Percentiles rank a stretch among this genome's conserved stretches.
Conservation (phyloP, 768 basidiomycete genomes). For the Lactifluus echinatus region DNA sequence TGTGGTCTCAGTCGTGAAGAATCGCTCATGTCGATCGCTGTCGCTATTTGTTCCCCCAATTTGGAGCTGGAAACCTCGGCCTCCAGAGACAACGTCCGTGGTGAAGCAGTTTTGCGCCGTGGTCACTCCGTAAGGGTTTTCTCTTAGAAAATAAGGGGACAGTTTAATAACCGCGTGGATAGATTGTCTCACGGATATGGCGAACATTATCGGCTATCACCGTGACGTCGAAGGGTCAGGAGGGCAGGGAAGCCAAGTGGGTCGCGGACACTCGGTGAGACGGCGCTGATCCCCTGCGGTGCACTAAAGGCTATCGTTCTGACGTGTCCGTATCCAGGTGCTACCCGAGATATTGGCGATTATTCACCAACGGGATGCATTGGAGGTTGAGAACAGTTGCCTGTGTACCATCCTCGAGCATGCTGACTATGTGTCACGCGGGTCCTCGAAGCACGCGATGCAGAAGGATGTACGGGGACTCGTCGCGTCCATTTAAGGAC, state of each 20-base stretch:
- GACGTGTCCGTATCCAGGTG: neutral
- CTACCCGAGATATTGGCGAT: conserved; percentile 3
- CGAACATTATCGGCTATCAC: neutral
- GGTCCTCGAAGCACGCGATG: neutral
- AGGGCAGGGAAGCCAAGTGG: neutral
- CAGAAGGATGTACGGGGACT: neutral
- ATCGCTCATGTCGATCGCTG: conserved; percentile 8
- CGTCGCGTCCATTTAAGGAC: neutral
- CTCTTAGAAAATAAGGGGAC: neutral
- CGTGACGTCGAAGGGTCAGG: neutral
- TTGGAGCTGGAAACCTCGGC: neutral
- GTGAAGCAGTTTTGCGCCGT: neutral
- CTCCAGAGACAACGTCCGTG: neutral
- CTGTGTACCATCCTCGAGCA: neutral
- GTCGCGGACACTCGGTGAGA: conserved; percentile 1
- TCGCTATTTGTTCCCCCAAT: neutral
- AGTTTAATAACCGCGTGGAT: neutral
- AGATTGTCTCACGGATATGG: conserved; percentile 9
- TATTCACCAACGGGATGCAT: conserved; percentile 1
- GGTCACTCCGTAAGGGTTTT: conserved; percentile 4
- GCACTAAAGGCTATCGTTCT: neutral
- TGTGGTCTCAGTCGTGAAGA: neutral
- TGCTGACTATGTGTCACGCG: neutral
- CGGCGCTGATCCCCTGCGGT: neutral
- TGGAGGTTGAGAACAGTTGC: conserved; percentile 1